Evolutionary conservation across 371 early-diverging fungal genomes (phyloP), one percentile per base, ranked within the genome.

Genomic region (Mortierella sp.): DNA sequence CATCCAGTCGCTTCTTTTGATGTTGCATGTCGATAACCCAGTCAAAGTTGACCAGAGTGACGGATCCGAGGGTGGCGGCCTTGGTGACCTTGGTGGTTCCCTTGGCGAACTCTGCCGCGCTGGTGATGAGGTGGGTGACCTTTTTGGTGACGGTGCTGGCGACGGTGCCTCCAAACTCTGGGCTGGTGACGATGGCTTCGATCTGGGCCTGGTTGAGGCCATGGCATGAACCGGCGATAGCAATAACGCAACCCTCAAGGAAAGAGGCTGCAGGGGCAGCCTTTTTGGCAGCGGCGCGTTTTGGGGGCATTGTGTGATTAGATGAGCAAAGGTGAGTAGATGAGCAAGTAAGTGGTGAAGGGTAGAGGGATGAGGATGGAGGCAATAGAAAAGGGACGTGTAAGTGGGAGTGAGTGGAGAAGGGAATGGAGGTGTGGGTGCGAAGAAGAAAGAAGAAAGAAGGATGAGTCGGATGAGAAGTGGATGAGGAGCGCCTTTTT

Each of bases 1-100:
- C 78, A 24, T 50, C 68, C 43, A 85, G 77, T 11, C 48, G 58
- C 64, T 71, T 79, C 8, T 78, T 74, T 70, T 83, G 53, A 6
- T 39, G 24, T n/a, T 85, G 48, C 14, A 87, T 88, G n/a, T 87
- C 87, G 19, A 76, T 11, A 47, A 88, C 65, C 80, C 85, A 88
- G 22, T 85, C 84, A 47, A 79, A 48, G 29, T 72, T 72, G 31
- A 87, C 86, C 5, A 88, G 45, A 8, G 69, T 37, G 47, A 88
- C 69, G 16, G 68, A 66, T 50, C 50, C 79, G 47, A 66, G 58
- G n/a, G 61, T 24, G 48, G 22, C 14, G 14, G 87, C 84, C 34
- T 79, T 71, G 0, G 41, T 22, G 34, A 86, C 72, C 71, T 87
- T 87, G 64, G 73, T 22, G 14, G 80, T 53, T 11, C 41, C 31